A percentile compares a stretch with the other conserved stretches of the same genome.
These are phyloP conservation scores for Thymus quinquecostatus DNA, from an alignment of 257 asterid genomes.

Conservation along the genomic window DNA sequence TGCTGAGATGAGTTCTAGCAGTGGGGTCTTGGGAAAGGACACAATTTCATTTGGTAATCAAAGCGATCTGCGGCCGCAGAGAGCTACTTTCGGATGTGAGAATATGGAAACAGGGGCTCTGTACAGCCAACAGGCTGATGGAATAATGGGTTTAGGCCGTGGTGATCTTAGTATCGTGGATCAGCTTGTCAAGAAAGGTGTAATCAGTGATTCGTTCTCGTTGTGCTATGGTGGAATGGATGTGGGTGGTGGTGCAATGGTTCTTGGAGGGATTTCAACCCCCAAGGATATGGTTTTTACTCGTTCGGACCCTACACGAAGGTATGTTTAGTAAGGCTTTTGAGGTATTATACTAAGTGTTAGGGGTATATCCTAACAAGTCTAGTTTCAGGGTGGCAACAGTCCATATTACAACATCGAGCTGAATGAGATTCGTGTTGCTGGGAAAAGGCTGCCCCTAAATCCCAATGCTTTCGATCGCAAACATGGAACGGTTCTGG, in stretches of 20 bases:
- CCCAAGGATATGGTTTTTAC: constrained; percentile 85
- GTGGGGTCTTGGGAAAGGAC: constrained; percentile 94
- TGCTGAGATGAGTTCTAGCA: constrained; percentile 99
- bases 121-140: constrained; percentile 98
- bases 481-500: constrained; percentile 89
- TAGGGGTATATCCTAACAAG: constrained; percentile 83
- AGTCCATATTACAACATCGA: constrained; percentile 98
- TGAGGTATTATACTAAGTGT: constrained; percentile 44
- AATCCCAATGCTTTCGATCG: constrained; percentile 75
- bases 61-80: constrained; percentile 84
- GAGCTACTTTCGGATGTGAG: constrained; percentile 97
- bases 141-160: constrained; percentile 97
- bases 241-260: constrained; percentile 98
- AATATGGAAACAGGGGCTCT: constrained; percentile 96
- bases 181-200: constrained; percentile 91
- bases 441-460: constrained; percentile 82
- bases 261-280: constrained; percentile 84
- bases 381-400: constrained; percentile 99
- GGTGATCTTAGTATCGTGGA: constrained; percentile 98
- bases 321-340: constrained; percentile 62
- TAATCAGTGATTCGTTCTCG: constrained; percentile 88
- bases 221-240: constrained; percentile 99
- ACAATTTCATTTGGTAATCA: constrained; percentile 87
- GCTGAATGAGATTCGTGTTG: constrained; percentile 92
- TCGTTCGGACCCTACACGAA: constrained; percentile 83